These are phyloP conservation scores for Fusarium nanum DNA, from an alignment of 2,329 filamentous ascomycete genomes.

Conservation along the genomic window DNA sequence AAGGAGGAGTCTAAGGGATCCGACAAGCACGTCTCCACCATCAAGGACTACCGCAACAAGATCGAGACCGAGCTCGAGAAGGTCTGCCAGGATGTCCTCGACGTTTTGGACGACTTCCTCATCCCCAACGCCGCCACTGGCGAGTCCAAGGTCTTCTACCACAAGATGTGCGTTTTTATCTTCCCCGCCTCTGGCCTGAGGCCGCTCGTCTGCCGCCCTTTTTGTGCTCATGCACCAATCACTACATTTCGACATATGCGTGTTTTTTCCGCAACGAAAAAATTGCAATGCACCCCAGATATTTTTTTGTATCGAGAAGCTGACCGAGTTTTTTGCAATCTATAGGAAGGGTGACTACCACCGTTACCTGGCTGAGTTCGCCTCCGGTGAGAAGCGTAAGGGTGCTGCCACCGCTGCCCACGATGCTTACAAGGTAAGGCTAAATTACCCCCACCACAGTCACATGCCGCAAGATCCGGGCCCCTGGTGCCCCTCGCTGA, in stretches of 20 bases:
- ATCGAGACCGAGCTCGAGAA: conserved; percentile 97
- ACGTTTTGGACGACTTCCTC: conserved; percentile 91
- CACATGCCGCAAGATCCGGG: conserved; percentile 46
- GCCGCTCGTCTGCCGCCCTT: conserved; percentile 33
- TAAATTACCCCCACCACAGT: conserved; percentile 33
- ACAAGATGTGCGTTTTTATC: conserved; percentile 88
- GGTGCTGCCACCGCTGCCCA: conserved; percentile 85
- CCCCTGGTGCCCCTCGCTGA: conserved; percentile 70
- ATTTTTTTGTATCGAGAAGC: conserved; percentile 12
- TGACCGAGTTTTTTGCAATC: conserved; percentile 24
- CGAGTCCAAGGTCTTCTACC: conserved; percentile 99
- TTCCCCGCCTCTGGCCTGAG: conserved; percentile 34
- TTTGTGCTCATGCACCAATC: conserved; percentile 30
- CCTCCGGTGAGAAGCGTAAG: conserved; percentile 92
- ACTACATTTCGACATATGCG: conserved; percentile 12
- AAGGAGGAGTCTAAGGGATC: conserved; percentile 99
- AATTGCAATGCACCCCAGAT: conserved; percentile 2
- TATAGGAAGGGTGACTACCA: conserved; percentile 94
- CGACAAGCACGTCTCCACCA: conserved; percentile 92
- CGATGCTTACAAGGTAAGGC: conserved; percentile 94
- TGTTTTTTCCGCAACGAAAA: conserved; percentile 4
- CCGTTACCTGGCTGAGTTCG: conserved; percentile 94
- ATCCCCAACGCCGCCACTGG: conserved; percentile 96
- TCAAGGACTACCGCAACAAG: conserved; percentile 98
- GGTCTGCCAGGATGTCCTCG: conserved; percentile 97